Evolutionary conservation across 2,329 filamentous ascomycete species (phyloP), one percentile per base, ranked within the genome.

Genomic region (Xylariaceae sp.): DNA sequence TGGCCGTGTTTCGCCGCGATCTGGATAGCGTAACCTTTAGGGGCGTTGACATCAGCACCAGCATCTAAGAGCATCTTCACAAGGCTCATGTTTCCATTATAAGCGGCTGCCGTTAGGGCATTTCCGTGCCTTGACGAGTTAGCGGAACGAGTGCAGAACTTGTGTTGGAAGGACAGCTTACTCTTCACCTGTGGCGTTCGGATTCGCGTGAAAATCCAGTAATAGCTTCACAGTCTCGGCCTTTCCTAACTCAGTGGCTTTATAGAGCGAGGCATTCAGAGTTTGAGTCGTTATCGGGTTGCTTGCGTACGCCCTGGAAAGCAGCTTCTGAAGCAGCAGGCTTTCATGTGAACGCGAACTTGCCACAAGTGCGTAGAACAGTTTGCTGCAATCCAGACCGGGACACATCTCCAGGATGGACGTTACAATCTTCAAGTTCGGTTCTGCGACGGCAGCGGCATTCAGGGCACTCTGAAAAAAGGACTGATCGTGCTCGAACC

Each of bases 201-300:
- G 65, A 26, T 68, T 62, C 1, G 71, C 73, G 8, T 64, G 62
- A 41, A 70, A 74, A 6, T 63, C 62, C 9, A 75, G 40, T 1
- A 75, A 61, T 2, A 74, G 19, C 44, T 70, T 65, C 1, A 75
- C 72, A 0, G 71, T 73, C 0, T 63, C 64, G 6, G 61, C 60
- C 30, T 73, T 73, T 55, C 75, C 71, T 35, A 57, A 60, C 41
- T 75, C 73, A 0, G 72, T 73, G 0, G 73, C 72, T 12, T 72
- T 55, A 27, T 74, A 75, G 2, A 75, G 60, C 1, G 70, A 69
- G 1, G 67, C 34, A 37, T 70, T 66, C 4, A 74, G 59, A 1
- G 58, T 68, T 31, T 70, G 61, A 1, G 62, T 35, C 0, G 65
- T 68, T 6, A 75, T 71, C 0, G 54, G 61, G 0, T 70, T 70